These are phyloP conservation scores for Cucurbita moschata DNA, from an alignment of 306 rosid species.

Conservation along the genomic window DNA sequence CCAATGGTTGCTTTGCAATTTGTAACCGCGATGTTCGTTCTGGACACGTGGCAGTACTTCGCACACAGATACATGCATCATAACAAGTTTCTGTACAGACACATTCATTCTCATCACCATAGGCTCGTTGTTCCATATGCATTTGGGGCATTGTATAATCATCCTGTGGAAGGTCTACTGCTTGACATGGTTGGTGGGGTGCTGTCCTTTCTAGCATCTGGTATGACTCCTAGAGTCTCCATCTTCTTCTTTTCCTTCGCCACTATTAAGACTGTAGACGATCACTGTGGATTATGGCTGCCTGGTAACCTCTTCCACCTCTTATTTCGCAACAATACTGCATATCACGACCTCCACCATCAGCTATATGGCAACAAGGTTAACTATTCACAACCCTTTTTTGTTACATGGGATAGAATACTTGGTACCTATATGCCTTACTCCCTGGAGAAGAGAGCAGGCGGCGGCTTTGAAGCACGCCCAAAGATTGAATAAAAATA, in stretches of 20 bases:
- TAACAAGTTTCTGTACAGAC: constrained; percentile 71
- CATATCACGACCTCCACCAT: constrained; percentile 91
- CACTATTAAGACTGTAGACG: constrained; percentile 64
- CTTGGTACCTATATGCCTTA: constrained; percentile 79
- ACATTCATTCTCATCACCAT: constrained; percentile 80
- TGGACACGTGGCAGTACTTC: constrained; percentile 92
- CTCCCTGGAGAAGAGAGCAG: constrained; percentile 46
- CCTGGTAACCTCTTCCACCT: constrained; percentile 71
- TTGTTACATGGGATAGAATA: constrained; percentile 71
- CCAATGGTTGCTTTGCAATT: constrained; percentile 29
- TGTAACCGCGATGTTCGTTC: constrained; percentile 58
- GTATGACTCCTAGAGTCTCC: constrained; percentile 79
- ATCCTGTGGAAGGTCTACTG: constrained; percentile 76
- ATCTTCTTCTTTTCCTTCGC: constrained; percentile 75
- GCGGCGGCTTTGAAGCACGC: constrained; percentile 63
- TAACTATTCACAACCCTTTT: constrained; percentile 84
- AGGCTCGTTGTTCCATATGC: constrained; percentile 74
- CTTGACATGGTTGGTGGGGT: constrained; percentile 84
- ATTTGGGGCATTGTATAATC: constrained; percentile 83
- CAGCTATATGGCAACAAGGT: constrained; percentile 76
- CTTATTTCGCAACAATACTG: constrained; percentile 67
- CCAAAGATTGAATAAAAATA: constrained; percentile 9
- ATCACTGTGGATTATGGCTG: constrained; percentile 82
- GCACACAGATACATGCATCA: constrained; percentile 89
- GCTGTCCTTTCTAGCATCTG: constrained; percentile 53